Base-by-base conservation (phyloP, 352 stramenopile species). In the Phytophthora nicotianae region DNA sequence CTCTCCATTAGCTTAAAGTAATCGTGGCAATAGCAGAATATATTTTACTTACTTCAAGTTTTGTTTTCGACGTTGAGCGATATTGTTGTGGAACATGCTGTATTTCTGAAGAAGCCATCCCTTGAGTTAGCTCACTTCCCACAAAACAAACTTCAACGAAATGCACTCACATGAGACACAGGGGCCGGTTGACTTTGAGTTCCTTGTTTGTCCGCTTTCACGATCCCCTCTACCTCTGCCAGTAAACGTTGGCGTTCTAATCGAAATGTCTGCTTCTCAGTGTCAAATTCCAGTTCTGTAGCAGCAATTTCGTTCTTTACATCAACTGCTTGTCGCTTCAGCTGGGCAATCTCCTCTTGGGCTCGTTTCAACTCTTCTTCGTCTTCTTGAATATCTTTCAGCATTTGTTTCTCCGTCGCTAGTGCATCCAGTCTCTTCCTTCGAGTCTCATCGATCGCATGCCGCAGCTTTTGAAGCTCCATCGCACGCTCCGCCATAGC, bases 381-480 rank as follows among this genome's bases (percentile, higher is more conserved):
- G 7, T 50, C 55, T 46, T 58, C 50, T 38, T 51, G 50, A 9
- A 77, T 83, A 6, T 79, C 70, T 26, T 87, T 79, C 1, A 75
- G 23, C 38, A 89, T 77, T 8, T 53, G 32, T 26, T 75, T 72
- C 45, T 90, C 78, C 8, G 61, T 78, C 32, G 62, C 52, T 19
- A 85, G 27, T 8, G 62, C 74, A 16, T 88, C 74, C 1, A 89
- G 38, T 2, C 70, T 74, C 17, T 75, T 70, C 5, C 75, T 68
- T 2, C 80, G 69, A 1, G 58, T 68, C 43, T 79, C 70, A 47
- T 87, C 80, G 21, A 87, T 86, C 35, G 72, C 59, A 4, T 65
- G 53, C 9, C 73, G 72, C 26, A 88, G 53, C 20, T 72, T 79
- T 20, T 83, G 75, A 72, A 97, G 61, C 68, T 84, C 68, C 33